Base-by-base conservation (phyloP, 768 basidiomycete species). In the Nidularia pulvinata region DNA sequence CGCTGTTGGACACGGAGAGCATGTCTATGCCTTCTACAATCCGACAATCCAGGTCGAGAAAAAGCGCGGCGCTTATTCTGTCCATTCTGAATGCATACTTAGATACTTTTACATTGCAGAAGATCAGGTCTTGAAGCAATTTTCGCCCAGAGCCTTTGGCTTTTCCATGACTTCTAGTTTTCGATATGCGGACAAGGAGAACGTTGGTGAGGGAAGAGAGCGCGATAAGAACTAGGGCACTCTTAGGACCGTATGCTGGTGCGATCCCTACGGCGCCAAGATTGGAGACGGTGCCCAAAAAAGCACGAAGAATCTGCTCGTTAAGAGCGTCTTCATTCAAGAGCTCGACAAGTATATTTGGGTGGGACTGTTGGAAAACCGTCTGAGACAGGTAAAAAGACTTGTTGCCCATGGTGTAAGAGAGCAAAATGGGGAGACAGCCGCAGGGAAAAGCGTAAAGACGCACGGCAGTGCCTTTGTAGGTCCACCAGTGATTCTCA, bases 11-110 rank as follows among this genome's bases (percentile, higher is more conserved):
- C 1, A 67, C 49, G 0, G 80, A 79, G 6, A 78, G 55, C 48
- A 81, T 55, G 46, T 84, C 79, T 30, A 79, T 69, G 1, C 64
- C 80, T 10, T 52, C 52, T 10, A 48, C 51, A 10, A 80, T 68
- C 7, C 60, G 63, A 7, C 79, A 49, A 0, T 61, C 66, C 6
- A 71, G 46, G 52, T 84, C 82, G 7, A 62, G 45, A 58, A 66
- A 69, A 13, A 85, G 57, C 1, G 78, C 65, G 4, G 69, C 55
- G 0, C 72, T 68, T 1, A 83, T 57, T 37, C 65, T 68, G 56
- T 82, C 82, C 79, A 81, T 78, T 34, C 64, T 61, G 45, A 84
- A 79, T 0, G 74, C 71, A 47, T 69, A 63, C 53, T 78, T 81
- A 13, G 51, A 57, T 30, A 65, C 51, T 2, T 55, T 33, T 0